Evolutionary conservation across 306 rosid genomes (phyloP).

Genomic region (Cucurbita moschata): DNA sequence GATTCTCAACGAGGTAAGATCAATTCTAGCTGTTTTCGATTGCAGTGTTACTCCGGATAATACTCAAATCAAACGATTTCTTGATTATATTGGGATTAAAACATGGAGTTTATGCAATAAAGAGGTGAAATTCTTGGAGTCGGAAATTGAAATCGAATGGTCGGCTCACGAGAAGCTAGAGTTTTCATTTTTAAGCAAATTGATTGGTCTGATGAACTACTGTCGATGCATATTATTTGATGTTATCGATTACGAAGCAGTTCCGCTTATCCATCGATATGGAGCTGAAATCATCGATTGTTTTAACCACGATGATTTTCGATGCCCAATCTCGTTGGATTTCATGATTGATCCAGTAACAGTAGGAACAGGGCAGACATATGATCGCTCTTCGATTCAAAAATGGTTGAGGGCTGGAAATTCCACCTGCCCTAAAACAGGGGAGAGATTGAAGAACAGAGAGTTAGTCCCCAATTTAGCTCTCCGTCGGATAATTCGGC

Average conservation of each 20-base stretch:
- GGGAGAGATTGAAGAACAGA: conserved; percentile 34
- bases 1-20: conserved; percentile 16
- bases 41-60: conserved; percentile 22
- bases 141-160: conserved; percentile 42
- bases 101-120: conserved; percentile 48
- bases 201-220: conserved; percentile 44
- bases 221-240: conserved; percentile 44
- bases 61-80: conserved; percentile 29
- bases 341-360: conserved; percentile 79
- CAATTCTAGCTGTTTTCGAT: conserved; percentile 28
- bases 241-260: conserved; percentile 22
- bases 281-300: neutral
- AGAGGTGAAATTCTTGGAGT: conserved; percentile 57
- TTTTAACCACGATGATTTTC: conserved; percentile 53
- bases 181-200: conserved; percentile 19
- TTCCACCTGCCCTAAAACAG: conserved; percentile 60
- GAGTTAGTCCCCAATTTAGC: conserved; percentile 56
- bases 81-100: conserved; percentile 40
- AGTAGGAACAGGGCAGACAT: conserved; percentile 62
- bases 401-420: conserved; percentile 65
- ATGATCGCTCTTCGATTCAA: conserved; percentile 71
- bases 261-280: conserved; percentile 12
- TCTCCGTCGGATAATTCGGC: conserved; percentile 35
- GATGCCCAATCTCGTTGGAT: conserved; percentile 75
- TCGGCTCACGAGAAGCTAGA: conserved; percentile 22